Percentiles rank a stretch among this genome's conserved stretches.
Evolutionary conservation across 768 basidiomycete species (phyloP).

Genomic region (Serpula lacrymans): DNA sequence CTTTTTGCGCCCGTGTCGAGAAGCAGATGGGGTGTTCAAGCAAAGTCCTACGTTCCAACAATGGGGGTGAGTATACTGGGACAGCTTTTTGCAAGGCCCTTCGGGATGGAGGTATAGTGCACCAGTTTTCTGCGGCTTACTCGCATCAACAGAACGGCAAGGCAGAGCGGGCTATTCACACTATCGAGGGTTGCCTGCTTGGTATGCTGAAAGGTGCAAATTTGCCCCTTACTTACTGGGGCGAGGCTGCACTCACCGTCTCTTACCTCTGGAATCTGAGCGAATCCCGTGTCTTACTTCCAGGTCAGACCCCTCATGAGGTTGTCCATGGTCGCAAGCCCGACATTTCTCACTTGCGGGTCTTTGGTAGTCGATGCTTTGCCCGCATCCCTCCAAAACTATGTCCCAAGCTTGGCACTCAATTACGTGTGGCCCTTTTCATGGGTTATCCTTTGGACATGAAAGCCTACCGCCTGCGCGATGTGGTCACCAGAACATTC

Average conservation of each 20-base stretch:
- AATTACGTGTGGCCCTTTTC: background rate
- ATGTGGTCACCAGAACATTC: background rate
- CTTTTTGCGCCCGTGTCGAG: background rate
- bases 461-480: constrained; percentile 1
- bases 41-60: background rate
- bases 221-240: constrained; percentile 13
- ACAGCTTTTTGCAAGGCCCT: background rate
- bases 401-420: constrained; percentile 1
- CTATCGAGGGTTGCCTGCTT: constrained; percentile 19
- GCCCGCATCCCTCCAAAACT: background rate
- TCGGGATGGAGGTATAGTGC: constrained; percentile 12
- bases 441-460: constrained; percentile 1
- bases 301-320: constrained; percentile 1
- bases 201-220: constrained; percentile 19
- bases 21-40: too few relatives aligned
- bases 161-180: constrained; percentile 25
- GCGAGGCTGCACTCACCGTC: constrained; percentile 6
- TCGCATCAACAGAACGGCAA: constrained; percentile 32
- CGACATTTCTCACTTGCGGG: background rate
- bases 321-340: constrained; percentile 5
- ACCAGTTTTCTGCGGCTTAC: constrained; percentile 24
- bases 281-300: background rate
- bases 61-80: background rate
- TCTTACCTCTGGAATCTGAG: constrained; percentile 1
- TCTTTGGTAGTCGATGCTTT: background rate